Evolutionary conservation across 2,329 filamentous ascomycete genomes (phyloP).

Genomic region (Fusarium circinatum): DNA sequence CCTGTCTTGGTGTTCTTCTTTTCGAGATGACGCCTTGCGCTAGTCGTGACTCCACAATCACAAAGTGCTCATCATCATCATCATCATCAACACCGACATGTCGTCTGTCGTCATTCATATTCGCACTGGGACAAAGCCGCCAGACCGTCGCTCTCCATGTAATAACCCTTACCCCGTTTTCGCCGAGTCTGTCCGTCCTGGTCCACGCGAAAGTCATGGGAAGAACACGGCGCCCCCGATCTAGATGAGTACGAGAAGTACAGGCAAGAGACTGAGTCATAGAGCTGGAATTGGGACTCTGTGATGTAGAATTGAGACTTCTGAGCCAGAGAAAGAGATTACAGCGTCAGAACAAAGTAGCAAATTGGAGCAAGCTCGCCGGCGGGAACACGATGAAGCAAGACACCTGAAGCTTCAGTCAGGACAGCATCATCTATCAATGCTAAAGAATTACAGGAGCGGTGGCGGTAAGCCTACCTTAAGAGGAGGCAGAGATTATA

Average conservation of each 20-base stretch:
- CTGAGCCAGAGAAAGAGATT: conserved; percentile 89
- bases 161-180: background rate
- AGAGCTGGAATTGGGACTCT: too few species aligned
- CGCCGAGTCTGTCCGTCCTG: conserved; percentile 55
- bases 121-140: too few species aligned
- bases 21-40: too few species aligned
- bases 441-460: too few species aligned
- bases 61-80: too few species aligned
- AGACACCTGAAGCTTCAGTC: too few species aligned
- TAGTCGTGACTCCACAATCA: too few species aligned
- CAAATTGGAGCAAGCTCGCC: conserved; percentile 82
- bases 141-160: too few species aligned
- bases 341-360: conserved; percentile 81
- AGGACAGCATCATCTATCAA: accelerated
- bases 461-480: accelerated
- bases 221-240: conserved; percentile 68
- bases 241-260: conserved; percentile 68
- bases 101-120: too few species aligned
- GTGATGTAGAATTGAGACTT: conserved; percentile 85
- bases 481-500: too few species aligned
- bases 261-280: conserved; percentile 62
- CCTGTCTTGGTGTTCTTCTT: too few species aligned
- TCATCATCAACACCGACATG: too few species aligned
- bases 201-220: conserved; percentile 68
- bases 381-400: conserved; percentile 86